Base-by-base conservation (phyloP, 1,139 yeast genomes). In the Kodamaea plutei region DNA sequence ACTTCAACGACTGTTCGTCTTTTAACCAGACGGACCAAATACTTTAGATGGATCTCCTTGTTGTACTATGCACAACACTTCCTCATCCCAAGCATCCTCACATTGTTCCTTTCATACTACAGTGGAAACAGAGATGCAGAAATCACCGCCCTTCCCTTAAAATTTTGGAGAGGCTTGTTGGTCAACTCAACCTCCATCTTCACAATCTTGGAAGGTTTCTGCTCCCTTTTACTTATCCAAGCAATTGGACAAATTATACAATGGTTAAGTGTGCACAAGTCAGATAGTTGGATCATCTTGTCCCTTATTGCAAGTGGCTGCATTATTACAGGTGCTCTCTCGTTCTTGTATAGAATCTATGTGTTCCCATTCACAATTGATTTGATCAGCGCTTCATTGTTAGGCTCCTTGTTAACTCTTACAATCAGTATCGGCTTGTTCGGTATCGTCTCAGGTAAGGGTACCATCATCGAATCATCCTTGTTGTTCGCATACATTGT, bases 201-300 rank as follows among this genome's bases (percentile, higher is more conserved):
- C 57, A 84, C 96, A 1, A 69, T 88, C 10, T 61, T 88, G 34
- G 98, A 91, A 61, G 98, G 98, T 1, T 82, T 91, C 47, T 91
- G 96, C 58, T 79, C 96, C 0, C 71, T 91, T 25, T 64, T 91
- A 35, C 80, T 88, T 17, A 85, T 91, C 39, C 98, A 91, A 58
- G 88, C 95, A 6, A 72, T 84, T 24, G 96, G 97, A 6, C 91
- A 87, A 51, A 76, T 85, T 6, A 72, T 85, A 33, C 71, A 75
- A 39, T 82, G 91, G 83, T 61, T 87, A 27, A 75, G 81, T n/a
- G 64, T 69, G 21, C 64, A 69, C 43, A 73, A 69, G 43, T 83
- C 89, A 7, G 93, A 84, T 49, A 65, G 78, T 23, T 85, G 95
- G 93, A 75, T 84, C 39, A 81, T 89, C 28, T 75, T 80, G 2